A percentile compares a stretch with the other conserved stretches of the same genome.
These are phyloP conservation scores for Sclerotinia sclerotiorum DNA, from an alignment of 2,329 filamentous ascomycete species.

Conservation along the genomic window DNA sequence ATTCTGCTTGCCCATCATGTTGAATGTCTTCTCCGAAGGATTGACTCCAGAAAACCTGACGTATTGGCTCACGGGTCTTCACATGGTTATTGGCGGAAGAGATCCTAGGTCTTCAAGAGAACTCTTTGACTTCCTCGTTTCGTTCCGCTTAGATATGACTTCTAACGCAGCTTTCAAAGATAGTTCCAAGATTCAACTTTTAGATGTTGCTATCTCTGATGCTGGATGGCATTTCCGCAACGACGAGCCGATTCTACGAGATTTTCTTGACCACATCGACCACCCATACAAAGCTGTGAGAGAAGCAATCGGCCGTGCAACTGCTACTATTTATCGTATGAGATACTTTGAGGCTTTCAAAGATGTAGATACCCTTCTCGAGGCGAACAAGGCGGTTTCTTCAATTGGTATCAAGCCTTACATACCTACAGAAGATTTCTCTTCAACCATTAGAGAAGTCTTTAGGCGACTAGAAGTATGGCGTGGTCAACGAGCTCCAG, in stretches of 20 bases:
- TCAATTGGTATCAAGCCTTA: conserved; percentile 86
- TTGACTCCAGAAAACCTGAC: conserved; percentile 90
- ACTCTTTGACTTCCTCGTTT: conserved; percentile 76
- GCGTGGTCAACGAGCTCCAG: conserved; percentile 79
- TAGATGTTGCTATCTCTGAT: conserved; percentile 85
- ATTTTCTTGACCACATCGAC: conserved; percentile 89
- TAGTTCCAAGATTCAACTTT: conserved; percentile 88
- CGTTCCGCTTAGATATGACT: conserved; percentile 87
- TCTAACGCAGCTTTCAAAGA: conserved; percentile 99
- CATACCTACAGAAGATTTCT: conserved; percentile 71
- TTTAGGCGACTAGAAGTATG: conserved; percentile 82
- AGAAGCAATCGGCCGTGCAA: conserved; percentile 87
- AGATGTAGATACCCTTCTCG: conserved; percentile 71
- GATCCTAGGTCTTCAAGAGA: conserved; percentile 88
- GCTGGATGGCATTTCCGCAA: conserved; percentile 95
- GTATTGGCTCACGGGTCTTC: conserved; percentile 94
- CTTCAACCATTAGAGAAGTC: conserved; percentile 67
- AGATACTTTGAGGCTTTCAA: conserved; percentile 93
- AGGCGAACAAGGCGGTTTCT: conserved; percentile 74
- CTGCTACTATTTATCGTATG: conserved; percentile 85
- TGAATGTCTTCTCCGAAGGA: conserved; percentile 84
- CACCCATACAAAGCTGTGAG: conserved; percentile 98
- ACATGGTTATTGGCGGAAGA: conserved; percentile 82
- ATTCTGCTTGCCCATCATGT: conserved; percentile 85
- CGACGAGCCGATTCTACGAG: conserved; percentile 80